Percentiles rank a stretch among this genome's conserved stretches.
Conservation (phyloP, 1,284 basidiomycete species). For the Leccinum subspadiceum region DNA sequence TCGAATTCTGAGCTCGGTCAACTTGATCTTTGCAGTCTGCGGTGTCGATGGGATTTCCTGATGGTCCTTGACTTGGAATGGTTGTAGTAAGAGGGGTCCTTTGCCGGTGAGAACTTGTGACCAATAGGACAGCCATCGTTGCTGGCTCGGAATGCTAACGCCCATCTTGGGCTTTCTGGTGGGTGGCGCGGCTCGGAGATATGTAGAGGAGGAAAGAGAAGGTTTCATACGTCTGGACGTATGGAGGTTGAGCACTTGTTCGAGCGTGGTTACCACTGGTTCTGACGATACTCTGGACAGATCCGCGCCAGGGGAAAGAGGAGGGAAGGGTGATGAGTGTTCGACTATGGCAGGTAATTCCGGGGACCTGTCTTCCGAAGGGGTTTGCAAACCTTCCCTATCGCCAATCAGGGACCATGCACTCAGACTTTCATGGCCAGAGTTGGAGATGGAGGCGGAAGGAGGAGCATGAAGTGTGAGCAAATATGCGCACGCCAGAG, state of each 20-base stretch:
- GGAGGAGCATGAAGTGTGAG: constrained; percentile 43
- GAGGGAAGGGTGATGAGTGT: not conserved
- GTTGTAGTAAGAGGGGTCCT: constrained; percentile 51
- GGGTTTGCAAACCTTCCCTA: constrained; percentile 23
- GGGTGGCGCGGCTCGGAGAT: constrained; percentile 19
- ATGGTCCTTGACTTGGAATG: not conserved
- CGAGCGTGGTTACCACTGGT: constrained; percentile 39
- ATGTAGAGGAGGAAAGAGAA: constrained; percentile 24
- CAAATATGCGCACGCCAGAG: constrained; percentile 77
- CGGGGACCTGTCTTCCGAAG: constrained; percentile 2
- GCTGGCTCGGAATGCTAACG: constrained; percentile 74
- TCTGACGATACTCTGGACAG: constrained; percentile 24
- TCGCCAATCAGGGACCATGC: constrained; percentile 23
- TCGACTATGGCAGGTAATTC: not conserved
- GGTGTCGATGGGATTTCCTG: constrained; percentile 10
- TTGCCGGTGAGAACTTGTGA: constrained; percentile 57
- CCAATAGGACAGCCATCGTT: constrained; percentile 74
- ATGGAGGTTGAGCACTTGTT: constrained; percentile 63
- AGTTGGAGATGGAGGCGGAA: not conserved
- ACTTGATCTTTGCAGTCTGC: constrained; percentile 36
- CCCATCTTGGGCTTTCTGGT: constrained; percentile 55
- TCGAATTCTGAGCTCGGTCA: constrained; percentile 55
- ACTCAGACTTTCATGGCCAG: constrained; percentile 9
- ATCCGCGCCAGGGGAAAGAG: constrained; percentile 3
- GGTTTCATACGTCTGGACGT: constrained; percentile 69